Percentiles rank a stretch among this genome's conserved stretches.
Conservation (phyloP, 257 asterid species). For the Lycium barbarum region DNA sequence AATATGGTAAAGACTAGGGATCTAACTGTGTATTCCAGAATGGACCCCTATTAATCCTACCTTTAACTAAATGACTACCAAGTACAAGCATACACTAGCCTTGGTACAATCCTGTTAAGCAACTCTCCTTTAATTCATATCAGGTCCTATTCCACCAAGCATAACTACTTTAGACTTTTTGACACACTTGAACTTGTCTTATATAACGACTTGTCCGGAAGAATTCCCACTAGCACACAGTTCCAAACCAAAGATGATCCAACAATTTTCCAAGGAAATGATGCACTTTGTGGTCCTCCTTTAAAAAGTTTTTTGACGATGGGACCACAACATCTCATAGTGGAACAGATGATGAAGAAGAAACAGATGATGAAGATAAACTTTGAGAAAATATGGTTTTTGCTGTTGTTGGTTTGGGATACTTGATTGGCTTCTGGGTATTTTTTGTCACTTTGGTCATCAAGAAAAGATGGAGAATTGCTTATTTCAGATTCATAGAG, state of each 20-base stretch:
- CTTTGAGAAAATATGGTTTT: slow-evolving; percentile 39
- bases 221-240: slow-evolving; percentile 46
- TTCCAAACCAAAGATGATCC: slow-evolving; percentile 40
- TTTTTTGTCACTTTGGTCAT: slow-evolving; percentile 42
- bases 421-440: slow-evolving; percentile 40
- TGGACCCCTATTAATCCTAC: too few species aligned
- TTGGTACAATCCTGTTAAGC: too few species aligned
- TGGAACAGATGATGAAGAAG: neutral
- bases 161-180: too few species aligned
- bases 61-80: too few species aligned
- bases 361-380: slow-evolving; percentile 24
- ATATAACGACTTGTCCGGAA: slow-evolving; percentile 47
- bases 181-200: slow-evolving; percentile 46
- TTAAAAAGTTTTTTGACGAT: slow-evolving; percentile 15
- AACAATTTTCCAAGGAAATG: slow-evolving; percentile 43
- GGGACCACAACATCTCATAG: slow-evolving; percentile 28
- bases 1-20: too few species aligned
- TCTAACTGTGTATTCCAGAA: too few species aligned
- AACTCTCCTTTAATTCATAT: too few species aligned
- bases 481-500: too few species aligned
- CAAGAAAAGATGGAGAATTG: slow-evolving; percentile 45
- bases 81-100: too few species aligned
- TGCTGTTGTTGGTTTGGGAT: slow-evolving; percentile 38
- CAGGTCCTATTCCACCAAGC: too few species aligned
- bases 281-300: slow-evolving; percentile 45